Conservation (phyloP, 371 early-diverging fungal species). For the Actinomortierella wolfii region DNA sequence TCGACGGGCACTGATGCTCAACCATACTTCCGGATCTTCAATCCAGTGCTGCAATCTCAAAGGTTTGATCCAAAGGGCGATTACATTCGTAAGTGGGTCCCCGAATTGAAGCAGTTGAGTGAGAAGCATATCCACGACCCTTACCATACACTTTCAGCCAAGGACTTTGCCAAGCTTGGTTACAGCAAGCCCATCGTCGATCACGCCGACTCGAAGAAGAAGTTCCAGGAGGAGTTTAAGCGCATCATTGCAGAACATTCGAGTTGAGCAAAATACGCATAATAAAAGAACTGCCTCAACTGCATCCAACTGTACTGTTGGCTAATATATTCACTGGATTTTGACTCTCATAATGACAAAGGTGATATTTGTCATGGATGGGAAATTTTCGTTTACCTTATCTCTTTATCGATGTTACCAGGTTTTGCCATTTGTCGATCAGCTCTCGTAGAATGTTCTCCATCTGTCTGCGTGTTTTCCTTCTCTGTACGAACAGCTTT, state of each 20-base stretch:
- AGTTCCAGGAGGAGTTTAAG: slow-evolving; percentile 41
- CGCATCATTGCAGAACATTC: slow-evolving; percentile 6
- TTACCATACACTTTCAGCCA: slow-evolving; percentile 14
- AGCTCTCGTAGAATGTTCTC: no score
- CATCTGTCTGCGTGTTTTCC: no score
- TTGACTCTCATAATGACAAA: no score
- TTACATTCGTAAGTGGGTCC: slow-evolving; percentile 53
- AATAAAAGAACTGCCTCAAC: no score
- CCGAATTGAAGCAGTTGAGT: slow-evolving; percentile 45
- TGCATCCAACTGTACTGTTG: no score
- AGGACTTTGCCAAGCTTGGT: slow-evolving; percentile 47
- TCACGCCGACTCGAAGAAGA: slow-evolving; percentile 48
- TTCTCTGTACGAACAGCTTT: no score
- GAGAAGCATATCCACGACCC: slow-evolving; percentile 51
- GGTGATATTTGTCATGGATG: no score
- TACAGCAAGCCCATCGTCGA: slow-evolving; percentile 64
- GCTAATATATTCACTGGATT: no score
- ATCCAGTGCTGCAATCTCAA: slow-evolving; percentile 51
- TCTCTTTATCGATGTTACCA: no score
- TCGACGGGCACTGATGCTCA: slow-evolving; percentile 70
- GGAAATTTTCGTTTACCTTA: no score
- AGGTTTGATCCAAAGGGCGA: slow-evolving; percentile 62
- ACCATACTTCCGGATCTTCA: slow-evolving; percentile 76
- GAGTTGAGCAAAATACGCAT: no score
- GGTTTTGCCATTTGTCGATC: no score